phyloP scores from a whole-genome alignment of 2,329 filamentous ascomycete genomes.

The Fusarium sarcochroum region DNA sequence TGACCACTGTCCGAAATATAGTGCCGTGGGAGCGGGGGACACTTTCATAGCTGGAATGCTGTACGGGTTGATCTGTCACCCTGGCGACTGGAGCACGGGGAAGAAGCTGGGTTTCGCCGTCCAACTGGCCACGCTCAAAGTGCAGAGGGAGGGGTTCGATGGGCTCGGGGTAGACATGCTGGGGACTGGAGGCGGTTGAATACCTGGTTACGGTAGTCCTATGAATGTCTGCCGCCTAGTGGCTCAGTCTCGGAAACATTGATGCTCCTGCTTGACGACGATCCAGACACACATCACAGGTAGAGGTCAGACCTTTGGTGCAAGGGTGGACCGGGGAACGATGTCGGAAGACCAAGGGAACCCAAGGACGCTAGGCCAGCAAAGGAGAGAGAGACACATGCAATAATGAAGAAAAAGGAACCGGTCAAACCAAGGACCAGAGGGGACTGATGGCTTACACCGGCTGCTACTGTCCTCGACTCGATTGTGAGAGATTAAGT shows the following conservation, averaged over 20 bases:
- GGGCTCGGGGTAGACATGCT: conserved; percentile 59
- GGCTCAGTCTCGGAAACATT: conserved; percentile 37
- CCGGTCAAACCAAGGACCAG: conserved; percentile 28
- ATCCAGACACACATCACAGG: conserved; percentile 37
- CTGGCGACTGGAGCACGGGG: conserved; percentile 62
- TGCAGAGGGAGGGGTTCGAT: conserved; percentile 75
- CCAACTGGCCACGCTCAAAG: conserved; percentile 76
- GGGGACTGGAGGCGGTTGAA: conserved; percentile 33
- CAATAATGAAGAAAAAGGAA: conserved; percentile 7
- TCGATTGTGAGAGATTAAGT: conserved; percentile 41
- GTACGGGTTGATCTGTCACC: conserved; percentile 69
- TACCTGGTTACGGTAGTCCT: conserved; percentile 20
- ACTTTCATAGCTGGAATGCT: conserved; percentile 82
- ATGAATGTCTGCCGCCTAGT: conserved; percentile 21
- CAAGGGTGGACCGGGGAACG: conserved; percentile 36
- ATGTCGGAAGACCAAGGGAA: conserved; percentile 28
- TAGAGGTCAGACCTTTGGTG: conserved; percentile 25
- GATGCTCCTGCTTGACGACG: conserved; percentile 29
- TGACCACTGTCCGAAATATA: conserved; percentile 54
- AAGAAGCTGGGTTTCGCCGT: conserved; percentile 73
- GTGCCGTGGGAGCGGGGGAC: conserved; percentile 80
- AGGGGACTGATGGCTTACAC: conserved; percentile 35
- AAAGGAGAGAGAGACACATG: conserved; percentile 8
- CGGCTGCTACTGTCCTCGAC: conserved; percentile 25
- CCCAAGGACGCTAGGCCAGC: conserved; percentile 23